Evolutionary conservation across 441 rosid species (phyloP).

Genomic region (Erysimum cheiri): DNA sequence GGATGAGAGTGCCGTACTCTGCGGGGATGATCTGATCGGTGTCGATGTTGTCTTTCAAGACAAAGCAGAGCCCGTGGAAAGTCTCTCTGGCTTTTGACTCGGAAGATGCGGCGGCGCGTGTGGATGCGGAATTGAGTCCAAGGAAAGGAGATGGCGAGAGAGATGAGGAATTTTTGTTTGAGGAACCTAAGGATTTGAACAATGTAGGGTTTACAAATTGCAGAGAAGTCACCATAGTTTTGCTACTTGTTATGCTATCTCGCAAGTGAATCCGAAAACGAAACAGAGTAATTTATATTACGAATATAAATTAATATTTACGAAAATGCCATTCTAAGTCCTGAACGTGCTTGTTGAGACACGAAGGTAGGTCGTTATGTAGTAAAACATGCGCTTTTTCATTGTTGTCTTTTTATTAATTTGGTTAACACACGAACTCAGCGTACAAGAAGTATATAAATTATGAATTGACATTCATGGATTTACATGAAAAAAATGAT

Average conservation of each 20-base stretch:
- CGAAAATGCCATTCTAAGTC: not conserved
- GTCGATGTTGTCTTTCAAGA: slow-evolving; percentile 86
- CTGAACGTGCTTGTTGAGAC: slow-evolving; percentile 29
- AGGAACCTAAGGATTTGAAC: slow-evolving; percentile 27
- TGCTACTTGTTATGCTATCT: not conserved
- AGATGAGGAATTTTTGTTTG: slow-evolving; percentile 25
- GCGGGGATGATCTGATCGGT: slow-evolving; percentile 93
- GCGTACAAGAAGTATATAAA: no score
- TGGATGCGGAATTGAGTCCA: slow-evolving; percentile 16
- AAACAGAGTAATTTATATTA: slow-evolving; percentile 1
- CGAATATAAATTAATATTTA: not conserved
- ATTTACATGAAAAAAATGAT: no score
- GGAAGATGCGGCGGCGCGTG: slow-evolving; percentile 39
- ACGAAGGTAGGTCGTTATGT: slow-evolving; percentile 2
- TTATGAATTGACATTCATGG: no score
- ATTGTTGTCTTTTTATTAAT: not conserved
- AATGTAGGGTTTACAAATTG: slow-evolving; percentile 21
- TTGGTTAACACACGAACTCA: no score
- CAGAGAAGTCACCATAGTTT: slow-evolving; percentile 28
- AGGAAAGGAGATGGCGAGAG: slow-evolving; percentile 34
- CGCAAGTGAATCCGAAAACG: not conserved
- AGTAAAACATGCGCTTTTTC: slow-evolving; percentile 20
- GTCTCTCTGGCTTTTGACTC: slow-evolving; percentile 32
- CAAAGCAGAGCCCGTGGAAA: slow-evolving; percentile 85
- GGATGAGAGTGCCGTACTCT: slow-evolving; percentile 80